A percentile compares a stretch with the other conserved stretches of the same genome.
Evolutionary conservation across 2,329 filamentous ascomycete genomes (phyloP).

Genomic region (Alternaria panax): DNA sequence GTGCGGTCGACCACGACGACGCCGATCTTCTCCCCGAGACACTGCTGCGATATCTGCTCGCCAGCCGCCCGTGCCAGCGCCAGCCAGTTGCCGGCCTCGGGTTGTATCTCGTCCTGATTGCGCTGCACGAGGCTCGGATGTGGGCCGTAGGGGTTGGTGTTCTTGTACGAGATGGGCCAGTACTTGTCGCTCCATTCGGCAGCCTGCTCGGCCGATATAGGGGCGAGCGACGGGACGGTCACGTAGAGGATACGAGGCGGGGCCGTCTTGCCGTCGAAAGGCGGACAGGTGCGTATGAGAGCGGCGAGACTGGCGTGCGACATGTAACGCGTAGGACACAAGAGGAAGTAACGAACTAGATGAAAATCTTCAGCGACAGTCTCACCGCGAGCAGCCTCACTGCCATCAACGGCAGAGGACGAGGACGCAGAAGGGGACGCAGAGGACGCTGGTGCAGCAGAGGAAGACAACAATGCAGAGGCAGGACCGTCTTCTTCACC

Average conservation of each 20-base stretch:
- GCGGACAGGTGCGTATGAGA: constrained; percentile 44
- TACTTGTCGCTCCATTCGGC: constrained; percentile 76
- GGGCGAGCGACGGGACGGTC: constrained; percentile 74
- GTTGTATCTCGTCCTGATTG: constrained; percentile 72
- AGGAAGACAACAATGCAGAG: constrained; percentile 38
- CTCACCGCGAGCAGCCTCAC: constrained; percentile 21
- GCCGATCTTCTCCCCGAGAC: constrained; percentile 73
- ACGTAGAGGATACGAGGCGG: constrained; percentile 67
- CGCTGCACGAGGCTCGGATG: constrained; percentile 78
- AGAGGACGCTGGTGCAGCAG: constrained; percentile 24
- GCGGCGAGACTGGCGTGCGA: constrained; percentile 58
- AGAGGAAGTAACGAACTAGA: constrained; percentile 58
- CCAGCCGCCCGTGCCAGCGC: constrained; percentile 71
- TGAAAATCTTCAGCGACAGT: constrained; percentile 40
- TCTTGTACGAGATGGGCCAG: constrained; percentile 86
- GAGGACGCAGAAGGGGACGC: constrained; percentile 13
- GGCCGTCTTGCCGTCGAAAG: constrained; percentile 49
- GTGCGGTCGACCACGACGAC: constrained; percentile 75
- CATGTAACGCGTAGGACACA: constrained; percentile 61
- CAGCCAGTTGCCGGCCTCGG: constrained; percentile 72
- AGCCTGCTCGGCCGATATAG: constrained; percentile 78
- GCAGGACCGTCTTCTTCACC: constrained; percentile 44
- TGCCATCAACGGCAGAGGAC: constrained; percentile 13
- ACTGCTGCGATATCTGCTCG: constrained; percentile 62
- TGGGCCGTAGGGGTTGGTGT: constrained; percentile 85